Conservation (phyloP, 805 yeast genomes). For the Metschnikowia lachancei region DNA sequence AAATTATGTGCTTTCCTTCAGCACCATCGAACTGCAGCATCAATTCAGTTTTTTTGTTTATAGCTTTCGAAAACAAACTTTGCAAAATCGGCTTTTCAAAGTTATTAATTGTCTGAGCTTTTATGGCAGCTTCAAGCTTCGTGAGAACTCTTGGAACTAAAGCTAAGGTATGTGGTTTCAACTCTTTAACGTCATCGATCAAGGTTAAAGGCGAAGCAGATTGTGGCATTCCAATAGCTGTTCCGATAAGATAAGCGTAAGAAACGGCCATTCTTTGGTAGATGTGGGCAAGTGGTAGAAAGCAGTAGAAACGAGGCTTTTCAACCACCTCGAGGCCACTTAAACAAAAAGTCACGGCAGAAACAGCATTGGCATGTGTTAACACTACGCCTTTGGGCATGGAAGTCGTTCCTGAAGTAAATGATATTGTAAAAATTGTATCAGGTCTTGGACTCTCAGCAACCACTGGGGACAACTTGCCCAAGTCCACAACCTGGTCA, state of each 20-base stretch:
- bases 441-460: conserved; percentile 33
- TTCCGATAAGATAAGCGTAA: conserved; percentile 17
- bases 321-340: conserved; percentile 2
- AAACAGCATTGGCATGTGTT: conserved; percentile 17
- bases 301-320: conserved; percentile 17
- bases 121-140: conserved; percentile 47
- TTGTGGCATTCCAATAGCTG: conserved; percentile 31
- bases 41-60: conserved; percentile 27
- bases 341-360: conserved; percentile 14
- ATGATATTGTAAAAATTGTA: conserved; percentile 40
- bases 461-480: conserved; percentile 37
- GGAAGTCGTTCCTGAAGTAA: conserved; percentile 62
- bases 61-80: conserved; percentile 29
- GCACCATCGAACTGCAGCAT: conserved; percentile 41
- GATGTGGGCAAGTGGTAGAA: conserved; percentile 29
- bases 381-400: conserved; percentile 72
- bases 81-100: conserved; percentile 31
- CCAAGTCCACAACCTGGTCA: conserved; percentile 31
- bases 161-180: conserved; percentile 52
- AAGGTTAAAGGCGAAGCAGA: conserved; percentile 45
- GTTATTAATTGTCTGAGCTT: conserved; percentile 27
- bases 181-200: conserved; percentile 54
- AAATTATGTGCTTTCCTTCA: conserved; percentile 33
- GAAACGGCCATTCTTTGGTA: conserved; percentile 20
- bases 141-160: conserved; percentile 66